Conservation (phyloP, 2,329 filamentous ascomycete species). For the Hymenoscyphus repandus region DNA sequence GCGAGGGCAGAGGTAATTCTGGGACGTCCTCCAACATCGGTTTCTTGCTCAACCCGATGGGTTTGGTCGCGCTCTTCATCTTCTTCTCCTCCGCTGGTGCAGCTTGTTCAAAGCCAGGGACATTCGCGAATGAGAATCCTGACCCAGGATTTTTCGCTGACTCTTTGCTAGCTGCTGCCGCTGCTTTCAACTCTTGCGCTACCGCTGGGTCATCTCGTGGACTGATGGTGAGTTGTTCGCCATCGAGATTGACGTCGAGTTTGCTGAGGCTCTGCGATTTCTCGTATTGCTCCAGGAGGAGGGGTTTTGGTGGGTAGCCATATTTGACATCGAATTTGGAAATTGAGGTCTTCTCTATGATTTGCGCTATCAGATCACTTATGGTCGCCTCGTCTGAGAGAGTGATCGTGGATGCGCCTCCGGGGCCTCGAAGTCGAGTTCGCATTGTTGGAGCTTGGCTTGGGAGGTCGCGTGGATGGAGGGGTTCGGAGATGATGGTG, state of each 20-base stretch:
- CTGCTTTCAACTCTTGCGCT: neutral
- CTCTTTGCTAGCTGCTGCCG: neutral
- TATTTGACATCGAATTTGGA: conserved; percentile 71
- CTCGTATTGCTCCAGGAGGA: conserved; percentile 52
- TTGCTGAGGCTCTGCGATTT: conserved; percentile 43
- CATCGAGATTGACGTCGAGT: conserved; percentile 57
- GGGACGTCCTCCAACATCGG: conserved; percentile 30
- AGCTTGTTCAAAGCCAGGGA: conserved; percentile 3
- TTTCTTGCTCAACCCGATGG: conserved; percentile 26
- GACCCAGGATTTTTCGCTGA: conserved; percentile 7
- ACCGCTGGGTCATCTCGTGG: conserved; percentile 14
- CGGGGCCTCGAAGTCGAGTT: conserved; percentile 69
- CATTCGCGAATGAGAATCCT: conserved; percentile 12
- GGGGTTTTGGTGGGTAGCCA: conserved; percentile 71
- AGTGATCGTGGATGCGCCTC: conserved; percentile 64
- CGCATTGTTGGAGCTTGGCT: conserved; percentile 47
- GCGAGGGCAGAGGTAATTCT: conserved; percentile 39
- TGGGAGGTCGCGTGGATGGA: neutral
- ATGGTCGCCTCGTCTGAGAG: conserved; percentile 65
- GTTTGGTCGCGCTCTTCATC: conserved; percentile 2
- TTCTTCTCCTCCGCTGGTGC: neutral
- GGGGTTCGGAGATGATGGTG: neutral
- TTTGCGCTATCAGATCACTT: conserved; percentile 52
- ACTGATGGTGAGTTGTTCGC: conserved; percentile 61
- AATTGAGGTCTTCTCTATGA: conserved; percentile 60